Conservation (phyloP, 2,329 filamentous ascomycete genomes). For the Berkeleyomyces rouxiae region DNA sequence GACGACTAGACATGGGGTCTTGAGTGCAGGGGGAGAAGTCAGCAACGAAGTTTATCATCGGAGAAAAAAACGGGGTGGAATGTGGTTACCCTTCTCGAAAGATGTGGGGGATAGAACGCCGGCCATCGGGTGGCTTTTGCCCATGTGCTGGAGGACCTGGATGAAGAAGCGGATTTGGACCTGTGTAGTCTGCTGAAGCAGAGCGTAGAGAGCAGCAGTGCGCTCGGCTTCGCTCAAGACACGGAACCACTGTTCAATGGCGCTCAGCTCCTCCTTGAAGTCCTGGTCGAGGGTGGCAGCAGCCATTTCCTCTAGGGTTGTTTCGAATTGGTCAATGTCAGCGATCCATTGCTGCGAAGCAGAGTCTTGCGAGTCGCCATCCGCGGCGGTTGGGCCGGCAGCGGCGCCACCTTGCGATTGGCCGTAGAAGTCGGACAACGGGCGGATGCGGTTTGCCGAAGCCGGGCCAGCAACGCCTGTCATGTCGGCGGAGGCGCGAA, state of each 20-base stretch:
- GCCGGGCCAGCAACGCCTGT: constrained; percentile 55
- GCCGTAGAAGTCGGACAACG: constrained; percentile 88
- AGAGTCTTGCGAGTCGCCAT: constrained; percentile 74
- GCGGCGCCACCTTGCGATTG: constrained; percentile 40
- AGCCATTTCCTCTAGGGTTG: constrained; percentile 97
- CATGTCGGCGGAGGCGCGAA: constrained; percentile 94
- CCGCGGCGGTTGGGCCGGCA: constrained; percentile 48
- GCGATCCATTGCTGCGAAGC: constrained; percentile 97
- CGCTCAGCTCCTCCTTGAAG: constrained; percentile 97
- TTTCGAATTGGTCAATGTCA: constrained; percentile 97
- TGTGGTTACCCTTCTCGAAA: constrained; percentile 72
- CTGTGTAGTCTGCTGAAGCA: constrained; percentile 95
- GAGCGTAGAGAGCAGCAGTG: constrained; percentile 84
- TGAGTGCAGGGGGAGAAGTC: constrained; percentile 10
- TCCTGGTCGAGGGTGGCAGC: constrained; percentile 97
- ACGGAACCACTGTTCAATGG: constrained; percentile 98
- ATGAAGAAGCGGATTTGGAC: constrained; percentile 99
- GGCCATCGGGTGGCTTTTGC: constrained; percentile 93
- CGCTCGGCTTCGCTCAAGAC: constrained; percentile 93
- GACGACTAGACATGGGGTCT: constrained; percentile 94
- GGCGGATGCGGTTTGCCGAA: constrained; percentile 65
- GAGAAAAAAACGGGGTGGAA: background rate
- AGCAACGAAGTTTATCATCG: constrained; percentile 6
- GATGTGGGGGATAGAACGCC: constrained; percentile 85
- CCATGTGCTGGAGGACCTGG: constrained; percentile 96